Evolutionary conservation across 805 yeast species (phyloP), one percentile per base, ranked within the genome.

Genomic region (Starmerella powellii): DNA sequence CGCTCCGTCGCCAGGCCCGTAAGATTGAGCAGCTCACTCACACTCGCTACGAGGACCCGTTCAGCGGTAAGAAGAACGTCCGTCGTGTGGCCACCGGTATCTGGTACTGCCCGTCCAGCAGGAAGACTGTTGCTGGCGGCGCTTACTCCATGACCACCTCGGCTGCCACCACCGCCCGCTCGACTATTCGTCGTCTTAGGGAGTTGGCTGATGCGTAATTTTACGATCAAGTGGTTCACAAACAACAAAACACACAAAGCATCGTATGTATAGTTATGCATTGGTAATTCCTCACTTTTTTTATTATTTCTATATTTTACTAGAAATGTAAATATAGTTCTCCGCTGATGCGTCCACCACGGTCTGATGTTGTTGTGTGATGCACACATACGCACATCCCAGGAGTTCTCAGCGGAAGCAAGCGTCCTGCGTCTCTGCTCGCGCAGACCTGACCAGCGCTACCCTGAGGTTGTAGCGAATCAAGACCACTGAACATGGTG

Each of bases 171-270:
- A 91, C 98, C 63, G 96, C 87, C 71, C 87, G 99, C 81, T 91
- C 98, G 56, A 88, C 98, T 72, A 91, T 91, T 77, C 88, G 98
- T 80, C 95, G 99, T 82, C 84, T 91, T 73, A 86, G 99, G 80
- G 99, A 91, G 68, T 69, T 93, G 77, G 96, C 94, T 73, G 98
- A 91, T 77, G 98, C 95, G 68, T 91, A 87, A 83, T 33, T 19
- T 33, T 18, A 32, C 35, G 18, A 32, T 32, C 15, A 12, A 32
- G 26, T 32, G 35, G 15, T 15, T 17, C 18, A 10, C 8, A 30
- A n/a, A 30, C 32, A 30, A 8, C 8, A 21, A 31, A 30, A 31
- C 10, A 6, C 13, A 16, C 36, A 23, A 15, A 6, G 31, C 16
- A 30, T 28, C 15, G 21, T 13, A 35, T 31, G 36, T 40, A 43